A percentile compares a stretch with the other conserved stretches of the same genome.
These are phyloP conservation scores for Euphorbia lathyris DNA, from an alignment of 345 rosid genomes.

Conservation along the genomic window DNA sequence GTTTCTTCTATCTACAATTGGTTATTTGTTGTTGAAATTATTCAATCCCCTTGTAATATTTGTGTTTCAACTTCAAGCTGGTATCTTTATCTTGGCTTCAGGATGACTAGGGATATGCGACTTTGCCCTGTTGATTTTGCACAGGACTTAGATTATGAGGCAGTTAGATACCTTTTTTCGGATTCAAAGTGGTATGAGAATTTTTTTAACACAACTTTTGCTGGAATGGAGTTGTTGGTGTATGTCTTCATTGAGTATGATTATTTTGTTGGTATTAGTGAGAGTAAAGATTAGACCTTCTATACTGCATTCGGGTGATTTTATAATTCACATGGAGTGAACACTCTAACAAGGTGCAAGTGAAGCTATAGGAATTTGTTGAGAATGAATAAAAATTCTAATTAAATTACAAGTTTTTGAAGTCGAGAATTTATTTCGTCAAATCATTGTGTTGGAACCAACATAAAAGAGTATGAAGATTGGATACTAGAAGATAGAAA, in stretches of 20 bases:
- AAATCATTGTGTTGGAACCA: too few relatives aligned
- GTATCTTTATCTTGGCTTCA: background rate
- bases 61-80: background rate
- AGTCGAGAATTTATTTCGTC: too few relatives aligned
- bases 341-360: too few relatives aligned
- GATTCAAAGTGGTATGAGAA: background rate
- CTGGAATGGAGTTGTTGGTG: background rate
- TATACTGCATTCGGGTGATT: too few relatives aligned
- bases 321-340: too few relatives aligned
- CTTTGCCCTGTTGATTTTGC: too few relatives aligned
- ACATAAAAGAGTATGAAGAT: too few relatives aligned
- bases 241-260: background rate
- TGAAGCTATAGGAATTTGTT: background rate
- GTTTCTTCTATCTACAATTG: background rate
- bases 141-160: background rate
- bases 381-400: too few relatives aligned
- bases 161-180: background rate
- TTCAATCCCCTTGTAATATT: background rate
- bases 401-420: too few relatives aligned
- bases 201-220: background rate
- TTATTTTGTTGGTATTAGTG: background rate
- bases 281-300: too few relatives aligned
- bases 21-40: background rate
- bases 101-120: background rate
- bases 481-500: too few relatives aligned